Conservation (phyloP, 345 rosid genomes). For the Heritiera littoralis region DNA sequence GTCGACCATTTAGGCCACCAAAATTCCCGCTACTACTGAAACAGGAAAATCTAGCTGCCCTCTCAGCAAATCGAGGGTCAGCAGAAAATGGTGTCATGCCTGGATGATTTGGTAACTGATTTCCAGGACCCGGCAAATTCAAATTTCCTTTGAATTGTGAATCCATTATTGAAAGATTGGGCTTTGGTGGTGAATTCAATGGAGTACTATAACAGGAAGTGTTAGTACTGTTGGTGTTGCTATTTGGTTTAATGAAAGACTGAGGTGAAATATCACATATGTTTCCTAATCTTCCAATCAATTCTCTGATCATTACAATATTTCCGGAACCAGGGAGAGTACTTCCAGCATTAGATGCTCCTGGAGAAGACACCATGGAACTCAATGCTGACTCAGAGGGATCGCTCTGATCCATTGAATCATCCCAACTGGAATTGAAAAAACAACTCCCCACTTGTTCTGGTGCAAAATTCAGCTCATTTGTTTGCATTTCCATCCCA, state of each 20-base stretch:
- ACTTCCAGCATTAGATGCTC: slow-evolving; percentile 37
- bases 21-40: slow-evolving; percentile 2
- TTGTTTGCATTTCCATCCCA: slow-evolving; percentile 31
- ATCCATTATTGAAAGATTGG: slow-evolving; percentile 46
- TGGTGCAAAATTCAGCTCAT: slow-evolving; percentile 21
- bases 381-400: slow-evolving; percentile 71
- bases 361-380: slow-evolving; percentile 66
- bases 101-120: slow-evolving; percentile 26
- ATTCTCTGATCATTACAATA: slow-evolving; percentile 54
- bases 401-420: slow-evolving; percentile 67
- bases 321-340: slow-evolving; percentile 29
- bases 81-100: slow-evolving; percentile 39
- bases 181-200: slow-evolving; percentile 61
- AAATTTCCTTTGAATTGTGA: slow-evolving; percentile 44
- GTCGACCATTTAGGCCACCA: slow-evolving; percentile 20
- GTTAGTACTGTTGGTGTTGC: slow-evolving; percentile 30
- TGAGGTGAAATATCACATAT: slow-evolving; percentile 43
- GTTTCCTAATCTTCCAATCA: slow-evolving; percentile 70
- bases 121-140: background rate
- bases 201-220: slow-evolving; percentile 50
- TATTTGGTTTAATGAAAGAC: slow-evolving; percentile 26
- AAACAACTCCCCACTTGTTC: slow-evolving; percentile 32
- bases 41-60: slow-evolving; percentile 48
- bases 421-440: slow-evolving; percentile 45
- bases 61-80: slow-evolving; percentile 52